Conservation (phyloP, 2,329 filamentous ascomycete species). For the Exophiala dermatitidis region DNA sequence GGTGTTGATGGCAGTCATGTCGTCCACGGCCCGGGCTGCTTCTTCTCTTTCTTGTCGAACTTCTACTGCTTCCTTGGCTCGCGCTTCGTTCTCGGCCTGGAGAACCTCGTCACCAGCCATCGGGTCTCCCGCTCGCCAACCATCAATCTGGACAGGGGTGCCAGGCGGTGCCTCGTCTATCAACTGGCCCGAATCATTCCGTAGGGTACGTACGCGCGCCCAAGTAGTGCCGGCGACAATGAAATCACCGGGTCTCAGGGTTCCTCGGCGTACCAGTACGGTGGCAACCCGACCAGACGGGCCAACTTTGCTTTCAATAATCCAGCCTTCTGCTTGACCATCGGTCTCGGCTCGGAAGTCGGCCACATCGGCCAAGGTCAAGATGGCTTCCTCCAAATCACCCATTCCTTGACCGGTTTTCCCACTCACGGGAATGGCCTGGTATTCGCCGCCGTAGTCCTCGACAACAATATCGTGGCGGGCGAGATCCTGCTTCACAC, state of each 20-base stretch:
- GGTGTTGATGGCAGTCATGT: slow-evolving; percentile 73
- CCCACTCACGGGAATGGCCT: slow-evolving; percentile 83
- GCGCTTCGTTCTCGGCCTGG: slow-evolving; percentile 70
- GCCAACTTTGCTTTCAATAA: slow-evolving; percentile 87
- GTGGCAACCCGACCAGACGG: slow-evolving; percentile 78
- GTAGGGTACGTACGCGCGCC: slow-evolving; percentile 74
- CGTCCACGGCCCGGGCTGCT: slow-evolving; percentile 55
- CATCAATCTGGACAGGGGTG: slow-evolving; percentile 83
- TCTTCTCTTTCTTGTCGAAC: slow-evolving; percentile 68
- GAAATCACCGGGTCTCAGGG: slow-evolving; percentile 68
- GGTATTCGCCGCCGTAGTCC: slow-evolving; percentile 89
- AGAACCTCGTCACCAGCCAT: slow-evolving; percentile 80
- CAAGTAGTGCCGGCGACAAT: slow-evolving; percentile 85
- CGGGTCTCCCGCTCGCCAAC: slow-evolving; percentile 78
- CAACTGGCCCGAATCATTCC: slow-evolving; percentile 72
- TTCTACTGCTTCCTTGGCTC: slow-evolving; percentile 68
- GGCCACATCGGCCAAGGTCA: slow-evolving; percentile 79
- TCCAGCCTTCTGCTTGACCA: slow-evolving; percentile 81
- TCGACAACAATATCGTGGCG: slow-evolving; percentile 82
- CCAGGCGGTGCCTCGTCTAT: slow-evolving; percentile 73
- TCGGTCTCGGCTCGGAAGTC: slow-evolving; percentile 76
- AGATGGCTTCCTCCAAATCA: slow-evolving; percentile 82
- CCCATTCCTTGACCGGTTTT: slow-evolving; percentile 90
- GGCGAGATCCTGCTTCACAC: slow-evolving; percentile 81
- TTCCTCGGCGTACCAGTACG: slow-evolving; percentile 80